Base-by-base conservation (phyloP, 2,329 filamentous ascomycete species). In the Myriosclerotinia scirpicola region DNA sequence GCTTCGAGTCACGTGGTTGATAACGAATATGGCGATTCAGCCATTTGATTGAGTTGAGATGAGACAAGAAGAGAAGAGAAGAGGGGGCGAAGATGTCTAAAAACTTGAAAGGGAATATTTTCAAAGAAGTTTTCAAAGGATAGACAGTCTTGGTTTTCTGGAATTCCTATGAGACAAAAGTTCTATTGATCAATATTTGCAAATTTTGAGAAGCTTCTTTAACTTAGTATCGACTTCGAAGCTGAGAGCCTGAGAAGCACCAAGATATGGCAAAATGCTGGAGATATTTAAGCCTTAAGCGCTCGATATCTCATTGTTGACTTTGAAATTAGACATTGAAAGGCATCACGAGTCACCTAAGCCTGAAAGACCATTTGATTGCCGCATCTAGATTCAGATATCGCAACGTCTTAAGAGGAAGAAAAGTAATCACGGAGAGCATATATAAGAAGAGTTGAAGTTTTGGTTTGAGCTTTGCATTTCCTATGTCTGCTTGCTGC, bases 401-500 rank as follows among this genome's bases (percentile, higher is more conserved):
- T 26, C 12, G n/a, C 22, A 26, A 12, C 9, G 46, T n/a, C n/a
- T 5, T 12, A 14, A 5, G 46, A 26, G 46, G 9, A 11, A 14
- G 22, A 3, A 12, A 22, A 50, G 11, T 12, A 17, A 54, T 36
- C 30, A 54, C 15, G 14, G 14, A 17, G 50, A 36, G 52, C 30
- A 46, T 46, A 34, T 22, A 34, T 26, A 52, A 3, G 42, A 50
- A 26, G 30, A 9, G 38, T 60, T 36, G 12, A 46, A 30, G 42
- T 30, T 60, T 48, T 60, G 6, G 34, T 60, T 22, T 50, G 12
- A 60, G 44, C 56, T 34, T 60, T 48, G 48, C 26, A 60, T 46
- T 60, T 34, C 56, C 54, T 22, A 48, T 48, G 42, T 60, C 20
- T 36, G 36, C 61, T 42, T 64, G 61, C 56, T 20, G 44, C 36